phyloP scores from a whole-genome alignment of 169 alveolate species.

The Theileria sp. region DNA sequence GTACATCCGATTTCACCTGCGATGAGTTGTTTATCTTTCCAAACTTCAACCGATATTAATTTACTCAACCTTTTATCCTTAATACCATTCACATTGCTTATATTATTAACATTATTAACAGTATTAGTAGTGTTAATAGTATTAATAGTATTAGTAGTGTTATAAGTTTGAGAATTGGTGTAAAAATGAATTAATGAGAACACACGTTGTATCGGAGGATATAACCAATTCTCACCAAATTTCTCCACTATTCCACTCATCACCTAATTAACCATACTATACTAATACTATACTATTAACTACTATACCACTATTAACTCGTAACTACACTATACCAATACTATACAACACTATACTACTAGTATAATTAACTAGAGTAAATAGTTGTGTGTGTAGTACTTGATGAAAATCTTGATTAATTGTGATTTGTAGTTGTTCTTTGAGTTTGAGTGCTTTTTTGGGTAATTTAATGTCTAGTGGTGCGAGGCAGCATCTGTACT shows the following conservation, averaged over 20 bases:
- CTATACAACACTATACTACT: no score
- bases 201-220: slow-evolving; percentile 67
- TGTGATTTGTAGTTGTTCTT: slow-evolving; percentile 51
- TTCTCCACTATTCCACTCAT: slow-evolving; percentile 67
- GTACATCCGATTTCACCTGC: slow-evolving; percentile 77
- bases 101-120: neutral
- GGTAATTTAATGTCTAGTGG: slow-evolving; percentile 67
- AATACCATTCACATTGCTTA: neutral
- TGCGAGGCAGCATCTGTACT: slow-evolving; percentile 50
- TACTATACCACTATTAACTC: neutral
- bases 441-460: slow-evolving; percentile 48
- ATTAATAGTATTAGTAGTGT: neutral
- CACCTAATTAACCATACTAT: slow-evolving; percentile 35
- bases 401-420: slow-evolving; percentile 64
- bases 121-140: neutral
- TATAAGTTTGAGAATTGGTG: slow-evolving; percentile 42
- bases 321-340: no score
- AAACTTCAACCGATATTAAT: slow-evolving; percentile 71
- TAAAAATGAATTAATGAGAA: slow-evolving; percentile 54
- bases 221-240: slow-evolving; percentile 76
- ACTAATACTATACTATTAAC: neutral
- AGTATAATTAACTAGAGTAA: no score
- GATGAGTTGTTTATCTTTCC: slow-evolving; percentile 61
- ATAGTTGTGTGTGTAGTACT: neutral
- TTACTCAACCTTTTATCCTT: neutral